Evolutionary conservation across 2,329 filamentous ascomycete genomes (phyloP).

Genomic region (Fusarium neocosmosporiellum): DNA sequence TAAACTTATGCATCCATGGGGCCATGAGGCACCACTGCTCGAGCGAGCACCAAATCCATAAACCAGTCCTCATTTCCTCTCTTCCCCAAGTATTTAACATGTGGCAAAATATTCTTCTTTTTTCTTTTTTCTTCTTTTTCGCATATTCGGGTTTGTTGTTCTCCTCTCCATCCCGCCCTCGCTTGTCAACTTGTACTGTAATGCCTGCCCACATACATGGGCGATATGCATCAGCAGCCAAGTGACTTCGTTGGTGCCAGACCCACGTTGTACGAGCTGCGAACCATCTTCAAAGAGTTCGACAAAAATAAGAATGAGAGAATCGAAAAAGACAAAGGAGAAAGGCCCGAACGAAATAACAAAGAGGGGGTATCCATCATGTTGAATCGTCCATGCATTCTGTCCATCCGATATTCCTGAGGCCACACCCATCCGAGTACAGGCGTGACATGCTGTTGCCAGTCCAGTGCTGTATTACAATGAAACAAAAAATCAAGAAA

Average conservation of each 20-base stretch:
- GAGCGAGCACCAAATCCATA: conserved; percentile 16
- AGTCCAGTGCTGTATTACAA: conserved; percentile 53
- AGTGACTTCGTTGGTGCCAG: conserved; percentile 39
- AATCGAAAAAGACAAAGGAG: conserved; percentile 34
- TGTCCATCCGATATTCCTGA: conserved; percentile 51
- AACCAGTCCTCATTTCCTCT: conserved; percentile 14
- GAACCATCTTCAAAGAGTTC: conserved; percentile 32
- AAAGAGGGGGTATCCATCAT: conserved; percentile 57
- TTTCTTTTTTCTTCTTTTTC: conserved; percentile 21
- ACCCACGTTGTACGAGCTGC: conserved; percentile 34
- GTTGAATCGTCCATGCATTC: conserved; percentile 58
- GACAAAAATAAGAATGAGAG: conserved; percentile 30
- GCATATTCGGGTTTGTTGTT: conserved; percentile 23
- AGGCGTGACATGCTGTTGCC: conserved; percentile 51
- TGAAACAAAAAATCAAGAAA: conserved; percentile 30
- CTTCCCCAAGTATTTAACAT: conserved; percentile 27
- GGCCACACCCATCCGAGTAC: conserved; percentile 33
- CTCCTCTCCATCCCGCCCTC: conserved; percentile 20
- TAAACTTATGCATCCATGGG: conserved; percentile 47
- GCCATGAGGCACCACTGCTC: conserved; percentile 10
- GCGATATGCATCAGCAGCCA: conserved; percentile 3
- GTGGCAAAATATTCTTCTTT: background rate
- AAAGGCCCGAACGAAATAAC: conserved; percentile 39
- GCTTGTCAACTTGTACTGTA: conserved; percentile 7
- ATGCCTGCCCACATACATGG: conserved; percentile 8